These are phyloP conservation scores for Fraxinus latifolia DNA, from an alignment of 305 asterid genomes.

Conservation along the genomic window DNA sequence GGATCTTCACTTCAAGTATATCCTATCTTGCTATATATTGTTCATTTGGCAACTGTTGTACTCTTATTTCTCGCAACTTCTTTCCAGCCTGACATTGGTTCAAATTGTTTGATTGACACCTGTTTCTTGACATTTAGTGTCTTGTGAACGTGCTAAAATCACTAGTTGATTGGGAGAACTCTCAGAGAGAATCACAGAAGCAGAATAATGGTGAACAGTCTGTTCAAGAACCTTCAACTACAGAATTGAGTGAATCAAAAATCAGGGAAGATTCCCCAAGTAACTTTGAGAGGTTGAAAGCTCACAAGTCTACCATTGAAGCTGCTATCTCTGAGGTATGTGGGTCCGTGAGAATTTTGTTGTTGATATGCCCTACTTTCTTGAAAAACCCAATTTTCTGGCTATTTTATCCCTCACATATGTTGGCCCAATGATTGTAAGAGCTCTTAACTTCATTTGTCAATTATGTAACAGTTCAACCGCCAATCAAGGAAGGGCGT, in stretches of 20 bases:
- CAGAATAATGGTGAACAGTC: conserved; percentile 48
- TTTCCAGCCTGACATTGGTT: conserved; percentile 18
- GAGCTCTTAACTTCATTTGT: conserved; percentile 27
- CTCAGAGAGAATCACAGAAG: conserved; percentile 63
- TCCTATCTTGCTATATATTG: conserved; percentile 24
- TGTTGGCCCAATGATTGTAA: conserved; percentile 22
- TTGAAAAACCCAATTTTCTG: conserved; percentile 19
- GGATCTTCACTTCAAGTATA: conserved; percentile 90
- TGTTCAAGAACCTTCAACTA: conserved; percentile 46
- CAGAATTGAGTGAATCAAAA: conserved; percentile 55
- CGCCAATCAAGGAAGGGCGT: conserved; percentile 84
- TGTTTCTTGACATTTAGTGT: conserved; percentile 50
- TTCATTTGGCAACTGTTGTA: conserved; percentile 21
- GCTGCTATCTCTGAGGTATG: conserved; percentile 94
- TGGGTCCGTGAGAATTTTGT: conserved; percentile 24
- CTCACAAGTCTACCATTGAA: conserved; percentile 94
- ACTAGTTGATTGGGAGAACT: conserved; percentile 84
- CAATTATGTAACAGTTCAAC: conserved; percentile 64
- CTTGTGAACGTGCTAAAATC: conserved; percentile 87
- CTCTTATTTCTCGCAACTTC: conserved; percentile 14
- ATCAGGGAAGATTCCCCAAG: conserved; percentile 67
- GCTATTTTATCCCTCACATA: conserved; percentile 12
- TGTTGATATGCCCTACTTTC: conserved; percentile 21
- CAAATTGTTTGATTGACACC: conserved; percentile 22
- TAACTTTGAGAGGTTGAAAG: conserved; percentile 95